Conservation (phyloP, 108 stramenopile species). For the Stephanodiscus minutulus region DNA sequence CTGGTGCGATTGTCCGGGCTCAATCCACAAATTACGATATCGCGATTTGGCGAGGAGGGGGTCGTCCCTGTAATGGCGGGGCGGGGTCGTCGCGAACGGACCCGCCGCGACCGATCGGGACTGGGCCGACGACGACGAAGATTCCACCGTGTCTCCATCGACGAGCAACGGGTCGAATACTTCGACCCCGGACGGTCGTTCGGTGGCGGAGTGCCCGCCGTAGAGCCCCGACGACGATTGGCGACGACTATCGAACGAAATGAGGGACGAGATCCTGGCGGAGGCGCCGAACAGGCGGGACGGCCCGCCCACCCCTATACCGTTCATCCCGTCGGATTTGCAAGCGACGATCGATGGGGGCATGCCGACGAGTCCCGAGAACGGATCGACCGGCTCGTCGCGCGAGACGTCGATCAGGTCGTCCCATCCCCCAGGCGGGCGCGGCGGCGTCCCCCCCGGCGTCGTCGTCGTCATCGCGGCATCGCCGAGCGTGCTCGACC, state of each 20-base stretch:
- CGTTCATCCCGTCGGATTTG: too few species aligned
- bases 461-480: not conserved
- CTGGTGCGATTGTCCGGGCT: not conserved
- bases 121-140: not conserved
- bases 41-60: slow-evolving; percentile 5
- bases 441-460: not conserved
- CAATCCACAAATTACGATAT: not conserved
- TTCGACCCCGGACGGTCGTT: not conserved
- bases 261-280: not conserved
- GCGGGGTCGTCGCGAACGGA: not conserved
- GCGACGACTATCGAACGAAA: not conserved
- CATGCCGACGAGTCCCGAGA: slow-evolving; percentile 15
- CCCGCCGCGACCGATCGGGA: not conserved
- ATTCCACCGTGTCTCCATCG: not conserved
- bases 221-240: not conserved
- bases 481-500: not conserved
- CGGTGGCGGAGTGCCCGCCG: not conserved
- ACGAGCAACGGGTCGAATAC: slow-evolving; percentile 10
- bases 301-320: not conserved
- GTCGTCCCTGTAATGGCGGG: slow-evolving; percentile 17
- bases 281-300: not conserved
- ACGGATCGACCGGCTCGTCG: slow-evolving; percentile 10
- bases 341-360: slow-evolving; percentile 2
- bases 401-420: slow-evolving; percentile 6
- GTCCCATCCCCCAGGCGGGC: not conserved